Evolutionary conservation across 2,329 filamentous ascomycete genomes (phyloP), one percentile per base, ranked within the genome.

Genomic region (Sporothrix inflata): DNA sequence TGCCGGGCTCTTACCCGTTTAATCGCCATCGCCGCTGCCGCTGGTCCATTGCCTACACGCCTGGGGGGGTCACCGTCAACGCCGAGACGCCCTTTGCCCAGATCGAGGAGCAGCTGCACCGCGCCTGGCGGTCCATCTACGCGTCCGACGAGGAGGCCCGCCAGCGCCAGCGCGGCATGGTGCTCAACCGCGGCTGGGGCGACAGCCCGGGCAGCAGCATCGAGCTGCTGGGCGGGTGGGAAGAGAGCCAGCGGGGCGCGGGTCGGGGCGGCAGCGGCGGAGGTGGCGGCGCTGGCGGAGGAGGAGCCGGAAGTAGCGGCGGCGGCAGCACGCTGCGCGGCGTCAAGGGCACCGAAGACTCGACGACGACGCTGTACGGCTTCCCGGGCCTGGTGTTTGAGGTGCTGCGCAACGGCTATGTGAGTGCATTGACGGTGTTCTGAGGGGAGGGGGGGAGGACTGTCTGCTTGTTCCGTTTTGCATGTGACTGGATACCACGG

Each of bases 311-410:
- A 34, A 34, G 30, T 34, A 34, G 30, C 30, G 30, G 30, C 30
- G 30, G 82, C 76, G 81, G 69, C 69, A 69, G 66, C 14, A 34
- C 55, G 14, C 12, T 70, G 80, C 88, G 82, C 82, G 87, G 81
- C 79, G 85, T 81, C 79, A 90, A 86, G 61, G 82, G 84, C 2
- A 85, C 80, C 60, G 86, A 87, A 51, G 87, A 89, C 76, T 88
- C 87, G 73, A 89, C 87, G 71, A 97, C 94, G 19, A 95, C 94
- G 74, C 82, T 99, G 38, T 98, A 94, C 83, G 94, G 95, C 1
- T 98, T 98, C 78, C 95, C 96, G 0, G 95, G 96, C 0, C 83
- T 98, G 81, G 89, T 98, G 63, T 98, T 99, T 83, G 96, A 99
- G 82, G 95, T 99, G 38, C 82, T 98, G 80, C 94, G 93, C 88